Base-by-base conservation (phyloP, 176 grass and related monocot genomes). In the Eragrostis nindensis region DNA sequence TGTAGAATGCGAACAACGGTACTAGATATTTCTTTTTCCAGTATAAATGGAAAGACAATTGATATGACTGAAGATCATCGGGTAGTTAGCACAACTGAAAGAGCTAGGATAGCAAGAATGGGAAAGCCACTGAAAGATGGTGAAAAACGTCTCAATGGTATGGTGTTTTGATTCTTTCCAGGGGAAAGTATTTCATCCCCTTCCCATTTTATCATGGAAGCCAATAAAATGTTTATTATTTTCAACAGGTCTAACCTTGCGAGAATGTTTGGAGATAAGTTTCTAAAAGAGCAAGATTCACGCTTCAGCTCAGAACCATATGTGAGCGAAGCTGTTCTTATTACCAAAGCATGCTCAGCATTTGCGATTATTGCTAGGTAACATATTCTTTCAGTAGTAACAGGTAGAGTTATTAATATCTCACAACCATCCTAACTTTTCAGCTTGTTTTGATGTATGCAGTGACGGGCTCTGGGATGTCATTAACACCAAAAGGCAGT, bases 401-500 rank as follows among this genome's bases (percentile, higher is more conserved):
- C 7, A 59, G 21, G 66, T 78, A 67, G 59, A 16, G 26, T 76
- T 84, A 63, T 21, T 21, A 49, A 26, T 70, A 40, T 63, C 8
- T 39, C 63, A 4, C 62, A 17, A 56, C 38, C 38, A 6, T 72
- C 11, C 54, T 66, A 46, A 75, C 11, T 5, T 29, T 70, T 25
- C 1, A 19, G 24, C 10, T 24, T 69, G 5, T 84, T 59, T 43
- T 4, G 45, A 32, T 73, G 14, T 13, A 18, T 84, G 56, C 70
- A 97, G 94, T 80, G 94, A 97, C 69, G 94, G 94, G 42, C 87
- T 97, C 6, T 97, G 94, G 94, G 94, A 97, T 84, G 94, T 97
- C 54, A 87, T 94, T 80, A 88, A 57, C 70, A 70, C 82, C 12
- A 97, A 84, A 79, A 89, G 77, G 94, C 89, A 43, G 89, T 88